Evolutionary conservation across 768 basidiomycete genomes (phyloP).

Genomic region (Cystobasidium ongulense): DNA sequence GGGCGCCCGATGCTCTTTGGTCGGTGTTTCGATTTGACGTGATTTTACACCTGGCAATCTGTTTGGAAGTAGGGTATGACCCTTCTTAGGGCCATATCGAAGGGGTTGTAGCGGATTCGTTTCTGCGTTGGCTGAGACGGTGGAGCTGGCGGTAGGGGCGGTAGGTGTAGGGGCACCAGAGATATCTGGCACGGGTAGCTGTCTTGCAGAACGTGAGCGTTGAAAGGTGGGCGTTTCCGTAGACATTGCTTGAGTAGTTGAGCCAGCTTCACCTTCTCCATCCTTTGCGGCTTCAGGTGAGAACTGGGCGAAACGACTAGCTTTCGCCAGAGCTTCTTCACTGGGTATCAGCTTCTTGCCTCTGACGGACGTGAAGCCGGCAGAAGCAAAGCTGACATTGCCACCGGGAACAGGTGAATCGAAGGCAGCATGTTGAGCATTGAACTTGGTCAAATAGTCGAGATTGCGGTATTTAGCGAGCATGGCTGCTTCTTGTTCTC

Average conservation of each 20-base stretch:
- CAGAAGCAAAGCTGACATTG: background rate
- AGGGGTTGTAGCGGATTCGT: conserved; percentile 10
- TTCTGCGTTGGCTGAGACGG: background rate
- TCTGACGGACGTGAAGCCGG: conserved; percentile 28
- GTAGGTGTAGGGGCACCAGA: background rate
- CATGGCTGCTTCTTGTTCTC: conserved; percentile 13
- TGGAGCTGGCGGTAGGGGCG: background rate
- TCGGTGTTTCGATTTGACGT: background rate
- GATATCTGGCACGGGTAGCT: background rate
- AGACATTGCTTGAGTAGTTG: background rate
- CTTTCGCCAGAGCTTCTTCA: conserved; percentile 21
- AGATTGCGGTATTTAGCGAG: conserved; percentile 16
- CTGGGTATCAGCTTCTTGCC: conserved; percentile 24
- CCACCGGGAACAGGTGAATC: background rate
- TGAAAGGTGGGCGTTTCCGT: background rate
- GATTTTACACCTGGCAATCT: background rate
- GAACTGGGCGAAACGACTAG: background rate
- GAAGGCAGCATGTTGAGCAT: background rate
- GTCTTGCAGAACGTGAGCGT: background rate
- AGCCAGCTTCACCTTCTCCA: background rate
- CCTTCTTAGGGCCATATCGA: conserved; percentile 10
- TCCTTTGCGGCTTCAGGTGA: background rate
- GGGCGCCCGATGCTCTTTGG: background rate
- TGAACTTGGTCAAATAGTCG: background rate
- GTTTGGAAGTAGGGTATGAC: background rate